phyloP scores from a whole-genome alignment of 164 flowering plant species.

The Platanus orientalis region DNA sequence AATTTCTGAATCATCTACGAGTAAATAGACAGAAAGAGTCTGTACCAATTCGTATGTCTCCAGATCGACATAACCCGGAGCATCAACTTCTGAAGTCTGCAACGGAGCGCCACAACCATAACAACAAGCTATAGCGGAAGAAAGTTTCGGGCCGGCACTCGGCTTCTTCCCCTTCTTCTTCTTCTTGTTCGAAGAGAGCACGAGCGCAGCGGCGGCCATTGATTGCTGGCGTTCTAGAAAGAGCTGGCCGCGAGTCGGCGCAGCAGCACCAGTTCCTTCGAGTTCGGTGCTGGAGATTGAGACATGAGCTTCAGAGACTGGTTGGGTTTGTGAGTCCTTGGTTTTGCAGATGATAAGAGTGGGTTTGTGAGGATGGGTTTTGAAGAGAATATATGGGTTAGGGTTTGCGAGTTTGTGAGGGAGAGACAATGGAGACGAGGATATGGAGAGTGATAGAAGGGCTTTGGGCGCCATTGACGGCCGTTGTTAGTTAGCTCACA shows the following conservation, averaged over 20 bases:
- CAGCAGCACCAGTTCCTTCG: conserved; percentile 69
- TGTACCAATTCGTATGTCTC: conserved; percentile 72
- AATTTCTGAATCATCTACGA: neutral
- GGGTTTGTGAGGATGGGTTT: conserved; percentile 11
- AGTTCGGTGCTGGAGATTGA: conserved; percentile 27
- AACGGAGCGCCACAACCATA: conserved; percentile 98
- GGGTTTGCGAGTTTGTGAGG: conserved; percentile 20
- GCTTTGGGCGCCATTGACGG: conserved; percentile 56
- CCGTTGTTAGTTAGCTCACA: too few relatives aligned
- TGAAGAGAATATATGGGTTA: conserved; percentile 11
- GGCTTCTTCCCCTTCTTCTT: conserved; percentile 29
- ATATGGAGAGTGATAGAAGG: conserved; percentile 33
- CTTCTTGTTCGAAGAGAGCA: conserved; percentile 27
- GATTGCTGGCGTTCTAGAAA: conserved; percentile 59
- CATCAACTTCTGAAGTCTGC: conserved; percentile 66
- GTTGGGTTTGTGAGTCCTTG: conserved; percentile 16
- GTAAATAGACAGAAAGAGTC: neutral
- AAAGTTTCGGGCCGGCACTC: conserved; percentile 22
- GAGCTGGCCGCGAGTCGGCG: conserved; percentile 69
- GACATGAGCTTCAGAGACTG: conserved; percentile 11
- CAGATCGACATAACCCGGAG: conserved; percentile 82
- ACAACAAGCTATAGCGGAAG: conserved; percentile 40
- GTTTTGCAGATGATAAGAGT: conserved; percentile 31
- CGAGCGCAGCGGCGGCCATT: conserved; percentile 36
- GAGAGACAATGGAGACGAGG: conserved; percentile 28